Evolutionary conservation across 306 rosid species (phyloP).

Genomic region (Trichosanthes truncata): DNA sequence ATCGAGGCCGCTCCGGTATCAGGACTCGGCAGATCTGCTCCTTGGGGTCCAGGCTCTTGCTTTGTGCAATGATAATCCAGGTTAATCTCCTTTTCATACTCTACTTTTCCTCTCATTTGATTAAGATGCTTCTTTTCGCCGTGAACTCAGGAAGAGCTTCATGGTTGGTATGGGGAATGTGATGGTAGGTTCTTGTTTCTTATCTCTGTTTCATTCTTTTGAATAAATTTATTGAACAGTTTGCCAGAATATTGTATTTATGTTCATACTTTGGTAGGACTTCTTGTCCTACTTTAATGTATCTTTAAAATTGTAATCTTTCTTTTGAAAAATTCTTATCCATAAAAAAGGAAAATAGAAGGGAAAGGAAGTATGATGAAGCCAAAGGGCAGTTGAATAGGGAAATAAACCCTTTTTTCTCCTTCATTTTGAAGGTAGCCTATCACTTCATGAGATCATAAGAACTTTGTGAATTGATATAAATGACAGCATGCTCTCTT

Average conservation of each 20-base stretch:
- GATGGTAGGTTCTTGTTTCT: not conserved
- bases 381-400: not conserved
- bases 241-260: not conserved
- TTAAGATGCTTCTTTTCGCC: not conserved
- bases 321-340: not conserved
- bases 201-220: not conserved
- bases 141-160: not conserved
- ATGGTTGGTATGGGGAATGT: not conserved
- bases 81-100: not conserved
- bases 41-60: slow-evolving; percentile 35
- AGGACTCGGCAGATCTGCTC: slow-evolving; percentile 29
- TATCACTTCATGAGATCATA: not conserved
- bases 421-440: not conserved
- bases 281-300: not conserved
- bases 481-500: not conserved
- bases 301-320: not conserved
- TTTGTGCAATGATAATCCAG: slow-evolving; percentile 15
- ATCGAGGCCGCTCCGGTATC: slow-evolving; percentile 31
- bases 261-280: not conserved
- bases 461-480: not conserved
- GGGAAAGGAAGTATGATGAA: not conserved
- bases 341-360: not conserved
- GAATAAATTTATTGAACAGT: not conserved
- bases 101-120: not conserved
- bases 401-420: not conserved